Percentiles rank a stretch among this genome's conserved stretches.
phyloP scores from a whole-genome alignment of 2,329 filamentous ascomycete genomes.

The Sporothrix globosa region DNA sequence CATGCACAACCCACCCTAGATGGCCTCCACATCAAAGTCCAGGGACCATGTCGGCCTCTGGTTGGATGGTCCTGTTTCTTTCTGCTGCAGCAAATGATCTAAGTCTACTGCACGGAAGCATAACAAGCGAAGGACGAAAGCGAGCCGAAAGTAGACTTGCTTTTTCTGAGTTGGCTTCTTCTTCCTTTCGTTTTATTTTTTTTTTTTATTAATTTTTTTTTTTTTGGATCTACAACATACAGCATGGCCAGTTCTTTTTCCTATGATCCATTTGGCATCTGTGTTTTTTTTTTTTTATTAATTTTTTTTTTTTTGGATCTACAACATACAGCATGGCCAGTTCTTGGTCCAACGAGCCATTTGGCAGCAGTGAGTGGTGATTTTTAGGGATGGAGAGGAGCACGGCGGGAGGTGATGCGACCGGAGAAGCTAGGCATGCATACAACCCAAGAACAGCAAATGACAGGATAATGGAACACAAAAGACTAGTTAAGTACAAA shows the following conservation, averaged over 20 bases:
- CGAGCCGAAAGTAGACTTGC: neutral
- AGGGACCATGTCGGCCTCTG: neutral
- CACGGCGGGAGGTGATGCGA: conserved; percentile 10
- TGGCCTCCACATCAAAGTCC: neutral
- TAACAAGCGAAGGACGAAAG: neutral
- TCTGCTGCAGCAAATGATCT: conserved; percentile 2
- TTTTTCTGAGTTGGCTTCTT: too few relatives aligned
- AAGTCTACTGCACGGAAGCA: conserved; percentile 10
- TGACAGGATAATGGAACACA: conserved; percentile 6
- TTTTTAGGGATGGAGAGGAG: neutral
- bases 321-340: neutral
- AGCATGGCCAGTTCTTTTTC: too few relatives aligned
- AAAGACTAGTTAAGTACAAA: neutral
- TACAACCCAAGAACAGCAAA: neutral
- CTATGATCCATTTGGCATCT: too few relatives aligned
- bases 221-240: neutral
- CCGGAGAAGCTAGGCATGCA: conserved; percentile 12
- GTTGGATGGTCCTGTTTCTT: conserved; percentile 8
- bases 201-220: too few relatives aligned
- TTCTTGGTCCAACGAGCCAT: neutral
- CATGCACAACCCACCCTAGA: conserved; percentile 23
- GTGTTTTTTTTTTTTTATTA: too few relatives aligned
- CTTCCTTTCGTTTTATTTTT: too few relatives aligned
- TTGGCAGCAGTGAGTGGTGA: neutral
- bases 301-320: too few relatives aligned